Evolutionary conservation across 352 stramenopile genomes (phyloP), one percentile per base, ranked within the genome.

Genomic region (Globisporangium irregulare): DNA sequence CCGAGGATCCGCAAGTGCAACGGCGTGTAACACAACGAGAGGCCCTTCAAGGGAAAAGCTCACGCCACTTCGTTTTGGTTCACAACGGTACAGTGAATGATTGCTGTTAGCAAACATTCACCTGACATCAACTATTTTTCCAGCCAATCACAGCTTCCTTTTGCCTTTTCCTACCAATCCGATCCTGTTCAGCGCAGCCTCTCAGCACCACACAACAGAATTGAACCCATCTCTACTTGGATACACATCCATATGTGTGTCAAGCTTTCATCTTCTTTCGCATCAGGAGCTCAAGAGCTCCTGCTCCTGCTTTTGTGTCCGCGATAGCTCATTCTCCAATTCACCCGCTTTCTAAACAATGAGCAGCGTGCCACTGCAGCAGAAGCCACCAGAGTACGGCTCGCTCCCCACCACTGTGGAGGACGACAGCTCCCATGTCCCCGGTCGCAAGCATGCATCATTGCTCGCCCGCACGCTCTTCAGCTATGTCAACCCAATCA

Each of bases 401-500:
- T 36, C 53, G 4, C 53, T 38, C 14, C 25, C 10, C 53, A 41
- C 3, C 18, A 58, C 24, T 10, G 25, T 10, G 14, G 25, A n/a
- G 9, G 22, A 36, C 25, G 25, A 12, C 51, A 29, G 9, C 9
- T 18, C 24, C 24, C 3, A 14, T 6, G 15, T 29, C 34, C 53
- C 4, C 4, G 53, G 14, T 5, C 53, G 25, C 25, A 27, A 14
- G 22, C 24, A 59, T 62, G 66, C 66, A 5, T 74, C 69, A 22
- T 64, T 55, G 53, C 27, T 53, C 12, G 88, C 82, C 12, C 73
- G 72, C 1, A 24, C 68, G n/a, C 61, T 86, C 4, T 68, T 90
- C 22, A 68, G 36, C 10, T 90, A 80, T 77, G 77, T 74, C 7
- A 67, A 71, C 36, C 74, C 80, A 0, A 66, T 90, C 41, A 71